These are phyloP conservation scores for Porphyridium purpureum DNA, from an alignment of 23 red algal genomes.

Conservation along the genomic window DNA sequence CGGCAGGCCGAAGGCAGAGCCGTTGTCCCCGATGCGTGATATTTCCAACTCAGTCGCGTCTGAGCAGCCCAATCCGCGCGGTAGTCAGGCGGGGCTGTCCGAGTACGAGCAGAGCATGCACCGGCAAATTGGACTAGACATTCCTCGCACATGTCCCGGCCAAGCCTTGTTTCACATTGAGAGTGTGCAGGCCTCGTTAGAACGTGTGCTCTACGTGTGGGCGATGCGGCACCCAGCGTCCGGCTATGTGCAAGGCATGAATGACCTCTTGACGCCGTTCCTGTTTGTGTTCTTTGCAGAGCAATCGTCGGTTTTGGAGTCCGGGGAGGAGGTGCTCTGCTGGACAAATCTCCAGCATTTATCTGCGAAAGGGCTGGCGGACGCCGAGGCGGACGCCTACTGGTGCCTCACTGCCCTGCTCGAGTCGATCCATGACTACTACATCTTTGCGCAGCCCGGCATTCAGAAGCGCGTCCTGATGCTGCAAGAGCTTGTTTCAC, in stretches of 20 bases:
- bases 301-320: background rate
- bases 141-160: constrained; percentile 63
- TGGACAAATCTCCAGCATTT: background rate
- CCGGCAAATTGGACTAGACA: constrained; percentile 73
- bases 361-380: background rate
- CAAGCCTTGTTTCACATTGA: constrained; percentile 44
- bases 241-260: constrained; percentile 97
- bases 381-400: constrained; percentile 81
- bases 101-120: constrained; percentile 33
- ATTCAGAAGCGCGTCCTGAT: constrained; percentile 50
- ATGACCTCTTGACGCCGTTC: constrained; percentile 70
- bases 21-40: constrained; percentile 10
- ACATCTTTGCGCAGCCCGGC: constrained; percentile 66
- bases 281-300: constrained; percentile 71
- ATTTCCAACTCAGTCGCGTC: background rate
- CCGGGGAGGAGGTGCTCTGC: background rate
- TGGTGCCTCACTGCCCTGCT: constrained; percentile 66
- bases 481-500: constrained; percentile 27
- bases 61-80: too few relatives aligned
- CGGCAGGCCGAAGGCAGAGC: constrained; percentile 3
- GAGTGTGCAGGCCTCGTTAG: constrained; percentile 24
- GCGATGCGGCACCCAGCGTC: constrained; percentile 54
- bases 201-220: constrained; percentile 61
- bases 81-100: constrained; percentile 6
- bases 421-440: constrained; percentile 63